phyloP scores from a whole-genome alignment of 805 yeast genomes.

The Candida gorgasii region DNA sequence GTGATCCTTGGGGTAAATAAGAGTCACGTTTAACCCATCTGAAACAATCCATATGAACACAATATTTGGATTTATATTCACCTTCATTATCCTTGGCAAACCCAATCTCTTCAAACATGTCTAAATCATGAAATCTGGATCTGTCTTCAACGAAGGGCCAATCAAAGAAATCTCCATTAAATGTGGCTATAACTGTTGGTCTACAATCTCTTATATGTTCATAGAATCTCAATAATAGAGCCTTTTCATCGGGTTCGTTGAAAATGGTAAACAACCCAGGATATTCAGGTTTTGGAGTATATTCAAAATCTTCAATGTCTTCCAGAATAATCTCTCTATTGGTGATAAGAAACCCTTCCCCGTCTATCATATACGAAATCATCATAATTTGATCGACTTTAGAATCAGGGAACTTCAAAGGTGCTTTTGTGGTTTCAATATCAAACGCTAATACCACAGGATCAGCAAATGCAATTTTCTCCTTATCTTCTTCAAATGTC shows the following conservation, averaged over 20 bases:
- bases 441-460: slow-evolving; percentile 96
- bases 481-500: slow-evolving; percentile 58
- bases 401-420: slow-evolving; percentile 93
- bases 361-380: slow-evolving; percentile 99
- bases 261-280: slow-evolving; percentile 88
- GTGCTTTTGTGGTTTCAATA: slow-evolving; percentile 96
- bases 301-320: slow-evolving; percentile 95
- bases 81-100: slow-evolving; percentile 87
- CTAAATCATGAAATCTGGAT: slow-evolving; percentile 77
- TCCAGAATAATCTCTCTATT: slow-evolving; percentile 91
- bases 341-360: slow-evolving; percentile 91
- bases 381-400: slow-evolving; percentile 92
- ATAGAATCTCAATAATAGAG: slow-evolving; percentile 71
- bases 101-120: slow-evolving; percentile 92
- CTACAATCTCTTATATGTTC: slow-evolving; percentile 84
- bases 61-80: slow-evolving; percentile 88
- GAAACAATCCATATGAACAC: slow-evolving; percentile 96
- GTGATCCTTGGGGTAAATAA: slow-evolving; percentile 96
- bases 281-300: slow-evolving; percentile 95
- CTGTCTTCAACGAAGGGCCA: slow-evolving; percentile 98
- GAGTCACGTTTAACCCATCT: slow-evolving; percentile 98
- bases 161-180: slow-evolving; percentile 98
- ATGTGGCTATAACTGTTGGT: slow-evolving; percentile 97
- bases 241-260: slow-evolving; percentile 85
- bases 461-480: slow-evolving; percentile 91